Conservation (phyloP, 257 asterid species). For the Avicennia marina region DNA sequence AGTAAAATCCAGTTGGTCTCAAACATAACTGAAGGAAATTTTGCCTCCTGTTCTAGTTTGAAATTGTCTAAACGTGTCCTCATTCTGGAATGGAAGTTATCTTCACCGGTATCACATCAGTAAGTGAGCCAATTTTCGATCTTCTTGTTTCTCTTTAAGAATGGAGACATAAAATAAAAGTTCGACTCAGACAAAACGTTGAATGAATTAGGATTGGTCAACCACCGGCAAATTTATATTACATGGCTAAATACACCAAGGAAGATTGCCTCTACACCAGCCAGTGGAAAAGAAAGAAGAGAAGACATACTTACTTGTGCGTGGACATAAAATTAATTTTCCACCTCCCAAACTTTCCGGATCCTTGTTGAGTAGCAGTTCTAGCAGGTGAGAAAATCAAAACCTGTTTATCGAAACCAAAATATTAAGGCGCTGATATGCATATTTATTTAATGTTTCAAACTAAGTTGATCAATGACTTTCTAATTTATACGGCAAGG, state of each 20-base stretch:
- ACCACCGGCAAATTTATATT: background rate
- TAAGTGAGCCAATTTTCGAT: too few species aligned
- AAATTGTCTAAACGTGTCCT: background rate
- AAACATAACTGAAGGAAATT: background rate
- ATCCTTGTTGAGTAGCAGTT: constrained; percentile 96
- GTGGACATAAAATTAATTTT: constrained; percentile 90
- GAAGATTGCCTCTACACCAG: background rate
- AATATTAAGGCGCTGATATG: background rate
- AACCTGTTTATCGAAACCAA: constrained; percentile 57
- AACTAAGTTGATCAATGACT: background rate
- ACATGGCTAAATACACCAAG: background rate
- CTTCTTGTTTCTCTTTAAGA: too few species aligned
- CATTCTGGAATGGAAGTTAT: background rate
- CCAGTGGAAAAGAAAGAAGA: constrained; percentile 3
- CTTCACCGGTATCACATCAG: background rate
- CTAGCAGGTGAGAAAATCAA: constrained; percentile 89
- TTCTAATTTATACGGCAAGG: background rate
- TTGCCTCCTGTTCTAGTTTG: background rate
- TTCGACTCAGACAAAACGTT: too few species aligned
- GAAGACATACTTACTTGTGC: constrained; percentile 52
- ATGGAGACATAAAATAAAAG: too few species aligned
- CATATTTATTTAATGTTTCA: constrained; percentile 29
- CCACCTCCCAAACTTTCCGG: constrained; percentile 96
- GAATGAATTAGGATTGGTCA: too few species aligned
- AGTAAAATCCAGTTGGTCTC: background rate